Base-by-base conservation (phyloP, 1,139 yeast genomes). In the Yamadazyma conglobata region DNA sequence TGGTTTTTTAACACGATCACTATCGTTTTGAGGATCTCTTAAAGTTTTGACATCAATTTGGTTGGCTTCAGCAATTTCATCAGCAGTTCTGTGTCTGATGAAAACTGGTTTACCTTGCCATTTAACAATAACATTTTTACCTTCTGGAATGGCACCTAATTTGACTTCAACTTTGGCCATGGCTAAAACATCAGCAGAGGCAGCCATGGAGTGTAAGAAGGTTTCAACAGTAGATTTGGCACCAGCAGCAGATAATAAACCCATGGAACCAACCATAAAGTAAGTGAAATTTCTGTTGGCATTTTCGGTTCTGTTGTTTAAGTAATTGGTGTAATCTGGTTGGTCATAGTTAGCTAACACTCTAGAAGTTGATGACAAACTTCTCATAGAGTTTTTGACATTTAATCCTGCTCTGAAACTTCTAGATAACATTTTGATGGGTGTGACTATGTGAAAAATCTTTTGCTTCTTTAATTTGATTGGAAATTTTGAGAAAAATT, bases 21-120 rank as follows among this genome's bases (percentile, higher is more conserved):
- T 65, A 62, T 93, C 99, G 34, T 73, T 66, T 72, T 93, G 85
- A 49, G 98, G 98, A 62, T 93, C 98, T 70, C 97, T 86, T 61
- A 93, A 78, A 27, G 73, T 33, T 22, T 77, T 52, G 43, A 91
- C 59, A 50, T 89, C 91, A 41, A 87, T 83, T 19, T 64, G 56
- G 64, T 88, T 85, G 46, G 99, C 99, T 72, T 93, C 98, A 34
- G 78, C 87, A 52, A 93, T 89, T 72, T 93, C 99, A 39, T 73
- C 78, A 32, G 78, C 69, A 32, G 98, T 89, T 79, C 99, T 86
- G 77, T 93, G 99, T 78, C 99, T 91, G 64, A 93, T 88, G 70
- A 93, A 93, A 47, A 93, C 96, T 47, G 98, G 98, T 75, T 91
- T 93, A 71, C 98, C 98, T 73, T 93, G 96, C 98, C 98, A 93